Conservation (phyloP, 2,329 filamentous ascomycete genomes). For the Cadophora sp. region DNA sequence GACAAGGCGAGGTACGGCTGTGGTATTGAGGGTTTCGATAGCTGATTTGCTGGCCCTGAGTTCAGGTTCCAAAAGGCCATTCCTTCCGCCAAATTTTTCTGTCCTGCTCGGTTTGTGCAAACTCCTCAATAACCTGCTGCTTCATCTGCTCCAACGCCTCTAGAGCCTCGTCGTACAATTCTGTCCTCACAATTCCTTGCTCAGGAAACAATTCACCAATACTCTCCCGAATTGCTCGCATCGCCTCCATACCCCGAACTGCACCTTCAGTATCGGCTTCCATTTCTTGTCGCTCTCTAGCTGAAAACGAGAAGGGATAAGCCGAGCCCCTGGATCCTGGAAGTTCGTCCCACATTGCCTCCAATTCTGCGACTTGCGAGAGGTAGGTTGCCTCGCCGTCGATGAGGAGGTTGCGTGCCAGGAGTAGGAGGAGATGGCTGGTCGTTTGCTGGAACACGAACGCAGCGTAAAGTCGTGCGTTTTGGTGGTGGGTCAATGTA, state of each 20-base stretch:
- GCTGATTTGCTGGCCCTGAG: background rate
- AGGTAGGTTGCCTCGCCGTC: constrained; percentile 31
- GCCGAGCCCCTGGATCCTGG: constrained; percentile 15
- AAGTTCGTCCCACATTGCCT: constrained; percentile 24
- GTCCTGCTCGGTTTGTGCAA: constrained; percentile 29
- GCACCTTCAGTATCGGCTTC: constrained; percentile 22
- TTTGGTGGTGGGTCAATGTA: constrained; percentile 18
- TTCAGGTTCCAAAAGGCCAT: constrained; percentile 31
- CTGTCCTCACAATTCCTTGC: constrained; percentile 28
- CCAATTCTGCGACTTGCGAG: constrained; percentile 24
- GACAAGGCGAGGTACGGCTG: too few relatives aligned
- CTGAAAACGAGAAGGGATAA: constrained; percentile 30
- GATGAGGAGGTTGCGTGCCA: constrained; percentile 27
- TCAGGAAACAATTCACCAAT: constrained; percentile 30
- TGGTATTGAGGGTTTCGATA: too few relatives aligned
- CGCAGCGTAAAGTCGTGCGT: constrained; percentile 25
- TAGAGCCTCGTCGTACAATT: constrained; percentile 28
- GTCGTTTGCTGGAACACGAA: constrained; percentile 31
- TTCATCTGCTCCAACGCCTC: constrained; percentile 31
- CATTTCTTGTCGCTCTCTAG: constrained; percentile 23
- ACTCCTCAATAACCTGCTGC: constrained; percentile 30
- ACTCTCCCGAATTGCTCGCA: constrained; percentile 21
- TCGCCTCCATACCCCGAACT: constrained; percentile 24
- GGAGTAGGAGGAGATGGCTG: constrained; percentile 20
- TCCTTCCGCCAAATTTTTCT: constrained; percentile 26